Conservation (phyloP, 257 asterid genomes). For the Euphrasia confusa region DNA sequence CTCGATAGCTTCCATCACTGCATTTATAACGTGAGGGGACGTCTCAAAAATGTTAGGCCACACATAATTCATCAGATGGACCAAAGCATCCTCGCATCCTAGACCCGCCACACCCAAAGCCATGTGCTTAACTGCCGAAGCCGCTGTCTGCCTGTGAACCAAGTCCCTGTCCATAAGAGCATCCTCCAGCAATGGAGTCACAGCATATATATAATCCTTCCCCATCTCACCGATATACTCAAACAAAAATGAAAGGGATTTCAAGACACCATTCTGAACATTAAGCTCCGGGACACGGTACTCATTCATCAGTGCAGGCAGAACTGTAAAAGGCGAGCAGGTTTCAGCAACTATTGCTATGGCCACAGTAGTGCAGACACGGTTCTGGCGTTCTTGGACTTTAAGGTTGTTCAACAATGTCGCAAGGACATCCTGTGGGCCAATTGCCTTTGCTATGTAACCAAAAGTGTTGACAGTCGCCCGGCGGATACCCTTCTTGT, state of each 20-base stretch:
- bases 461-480: constrained; percentile 85
- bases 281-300: constrained; percentile 83
- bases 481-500: constrained; percentile 72
- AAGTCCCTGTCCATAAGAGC: constrained; percentile 81
- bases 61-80: constrained; percentile 66
- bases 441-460: constrained; percentile 77
- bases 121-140: constrained; percentile 82
- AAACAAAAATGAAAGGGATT: constrained; percentile 68
- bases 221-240: constrained; percentile 91
- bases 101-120: constrained; percentile 78
- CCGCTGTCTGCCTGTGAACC: constrained; percentile 78
- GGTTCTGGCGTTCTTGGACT: constrained; percentile 83
- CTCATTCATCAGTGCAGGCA: constrained; percentile 80
- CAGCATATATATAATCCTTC: constrained; percentile 78
- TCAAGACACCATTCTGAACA: constrained; percentile 80
- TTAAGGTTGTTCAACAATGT: constrained; percentile 71
- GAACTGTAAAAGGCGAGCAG: constrained; percentile 73
- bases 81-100: constrained; percentile 75
- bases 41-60: constrained; percentile 89
- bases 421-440: constrained; percentile 81
- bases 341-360: constrained; percentile 89
- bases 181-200: constrained; percentile 76
- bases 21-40: constrained; percentile 76
- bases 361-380: constrained; percentile 85
- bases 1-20: constrained; percentile 77